Conservation (phyloP, 768 basidiomycete species). For the Leucocoprinus birnbaumii region DNA sequence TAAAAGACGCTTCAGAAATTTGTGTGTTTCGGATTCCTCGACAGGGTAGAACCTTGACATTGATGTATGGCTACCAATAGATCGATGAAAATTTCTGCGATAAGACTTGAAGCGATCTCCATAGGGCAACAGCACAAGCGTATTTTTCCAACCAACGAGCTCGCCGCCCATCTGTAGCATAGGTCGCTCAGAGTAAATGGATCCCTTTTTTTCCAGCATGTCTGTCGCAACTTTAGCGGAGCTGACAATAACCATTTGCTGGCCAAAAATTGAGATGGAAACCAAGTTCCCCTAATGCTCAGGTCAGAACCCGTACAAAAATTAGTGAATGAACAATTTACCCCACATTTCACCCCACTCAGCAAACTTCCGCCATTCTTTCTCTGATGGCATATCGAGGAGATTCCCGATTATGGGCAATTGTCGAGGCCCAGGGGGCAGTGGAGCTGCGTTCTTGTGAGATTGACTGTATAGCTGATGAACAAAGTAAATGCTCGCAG, state of each 20-base stretch:
- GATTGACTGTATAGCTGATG: too few species aligned
- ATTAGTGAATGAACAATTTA: slow-evolving; percentile 14
- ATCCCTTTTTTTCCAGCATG: slow-evolving; percentile 49
- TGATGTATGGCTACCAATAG: slow-evolving; percentile 33
- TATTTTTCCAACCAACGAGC: slow-evolving; percentile 37
- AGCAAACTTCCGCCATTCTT: slow-evolving; percentile 42
- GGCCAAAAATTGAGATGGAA: slow-evolving; percentile 42
- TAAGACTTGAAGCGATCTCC: slow-evolving; percentile 36
- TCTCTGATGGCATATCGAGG: slow-evolving; percentile 45
- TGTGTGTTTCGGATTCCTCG: slow-evolving; percentile 36
- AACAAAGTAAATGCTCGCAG: too few species aligned
- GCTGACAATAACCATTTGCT: slow-evolving; percentile 45
- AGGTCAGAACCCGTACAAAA: not conserved
- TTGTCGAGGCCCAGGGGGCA: slow-evolving; percentile 45
- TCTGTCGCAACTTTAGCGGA: slow-evolving; percentile 36
- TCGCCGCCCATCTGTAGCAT: slow-evolving; percentile 38
- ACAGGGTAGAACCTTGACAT: slow-evolving; percentile 35
- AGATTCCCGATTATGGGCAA: slow-evolving; percentile 46
- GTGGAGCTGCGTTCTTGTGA: too few species aligned
- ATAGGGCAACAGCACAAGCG: slow-evolving; percentile 32
- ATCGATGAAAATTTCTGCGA: slow-evolving; percentile 38
- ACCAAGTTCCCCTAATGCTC: slow-evolving; percentile 35
- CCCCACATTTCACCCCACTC: slow-evolving; percentile 46
- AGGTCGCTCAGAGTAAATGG: slow-evolving; percentile 55
- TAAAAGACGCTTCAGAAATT: slow-evolving; percentile 36